Percentiles rank a stretch among this genome's conserved stretches.
These are phyloP conservation scores for Epichloe uncinata DNA, from an alignment of 2,329 filamentous ascomycete species.

Conservation along the genomic window DNA sequence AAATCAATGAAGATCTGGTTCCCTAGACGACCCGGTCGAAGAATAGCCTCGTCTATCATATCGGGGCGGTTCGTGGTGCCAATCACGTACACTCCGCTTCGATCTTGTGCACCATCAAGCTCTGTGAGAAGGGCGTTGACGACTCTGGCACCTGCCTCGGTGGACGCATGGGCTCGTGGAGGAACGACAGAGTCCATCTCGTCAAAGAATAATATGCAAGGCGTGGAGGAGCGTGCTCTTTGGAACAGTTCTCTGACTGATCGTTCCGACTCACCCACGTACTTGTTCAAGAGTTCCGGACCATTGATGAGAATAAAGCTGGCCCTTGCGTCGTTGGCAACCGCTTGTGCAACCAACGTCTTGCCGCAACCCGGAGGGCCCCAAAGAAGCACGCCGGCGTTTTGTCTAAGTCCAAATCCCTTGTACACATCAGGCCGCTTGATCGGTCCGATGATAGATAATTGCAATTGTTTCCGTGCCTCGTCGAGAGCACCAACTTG, in stretches of 20 bases:
- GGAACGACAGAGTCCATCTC: conserved; percentile 91
- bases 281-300: conserved; percentile 93
- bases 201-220: conserved; percentile 96
- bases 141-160: conserved; percentile 74
- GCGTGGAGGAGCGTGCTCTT: conserved; percentile 71
- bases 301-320: conserved; percentile 99
- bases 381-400: conserved; percentile 86
- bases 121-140: conserved; percentile 94
- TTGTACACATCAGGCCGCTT: conserved; percentile 65
- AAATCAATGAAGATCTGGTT: conserved; percentile 83
- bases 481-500: conserved; percentile 75
- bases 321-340: conserved; percentile 87
- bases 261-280: conserved; percentile 89
- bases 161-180: conserved; percentile 61
- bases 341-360: conserved; percentile 88
- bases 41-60: conserved; percentile 92
- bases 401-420: conserved; percentile 63
- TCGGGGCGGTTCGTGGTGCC: conserved; percentile 91
- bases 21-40: conserved; percentile 79
- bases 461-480: conserved; percentile 70
- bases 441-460: conserved; percentile 84
- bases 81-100: conserved; percentile 83
- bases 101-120: conserved; percentile 69
- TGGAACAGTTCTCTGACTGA: conserved; percentile 86
- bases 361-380: conserved; percentile 95